These are phyloP conservation scores for Serpula lacrymans DNA, from an alignment of 768 basidiomycete genomes.

Conservation along the genomic window DNA sequence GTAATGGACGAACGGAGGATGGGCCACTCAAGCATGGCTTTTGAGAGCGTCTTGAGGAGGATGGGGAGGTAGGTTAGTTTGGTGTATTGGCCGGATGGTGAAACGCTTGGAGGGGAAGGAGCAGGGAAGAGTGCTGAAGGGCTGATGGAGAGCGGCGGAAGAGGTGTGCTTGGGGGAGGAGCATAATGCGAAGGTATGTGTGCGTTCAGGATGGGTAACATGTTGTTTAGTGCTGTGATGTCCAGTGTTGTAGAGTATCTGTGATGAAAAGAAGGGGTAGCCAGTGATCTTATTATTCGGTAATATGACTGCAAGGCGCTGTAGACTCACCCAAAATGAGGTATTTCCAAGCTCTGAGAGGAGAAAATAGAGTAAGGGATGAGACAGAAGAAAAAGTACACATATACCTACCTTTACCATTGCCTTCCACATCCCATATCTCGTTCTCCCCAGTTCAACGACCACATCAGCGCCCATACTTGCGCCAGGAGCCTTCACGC, in stretches of 20 bases:
- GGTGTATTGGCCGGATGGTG: conserved; percentile 52
- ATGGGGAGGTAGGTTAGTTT: conserved; percentile 80
- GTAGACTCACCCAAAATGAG: conserved; percentile 68
- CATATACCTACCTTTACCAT: conserved; percentile 66
- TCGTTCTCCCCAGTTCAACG: conserved; percentile 71
- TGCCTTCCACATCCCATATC: conserved; percentile 86
- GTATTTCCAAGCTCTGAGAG: conserved; percentile 74
- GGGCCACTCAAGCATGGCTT: conserved; percentile 82
- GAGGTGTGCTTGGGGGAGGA: conserved; percentile 36
- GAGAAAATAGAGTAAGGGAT: background rate
- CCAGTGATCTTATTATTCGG: background rate
- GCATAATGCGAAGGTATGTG: conserved; percentile 62
- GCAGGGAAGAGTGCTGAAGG: conserved; percentile 37
- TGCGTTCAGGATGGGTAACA: conserved; percentile 62
- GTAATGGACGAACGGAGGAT: conserved; percentile 76
- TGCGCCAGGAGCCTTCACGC: conserved; percentile 3
- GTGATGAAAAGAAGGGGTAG: conserved; percentile 3
- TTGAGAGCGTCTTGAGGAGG: conserved; percentile 77
- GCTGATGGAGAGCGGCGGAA: conserved; percentile 29
- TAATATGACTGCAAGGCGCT: no score
- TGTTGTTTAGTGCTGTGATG: conserved; percentile 60
- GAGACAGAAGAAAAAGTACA: background rate
- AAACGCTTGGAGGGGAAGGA: conserved; percentile 41
- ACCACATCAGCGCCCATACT: conserved; percentile 43
- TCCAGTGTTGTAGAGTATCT: conserved; percentile 78